Evolutionary conservation across 768 basidiomycete species (phyloP), one percentile per base, ranked within the genome.

Genomic region (Tremella fuciformis): DNA sequence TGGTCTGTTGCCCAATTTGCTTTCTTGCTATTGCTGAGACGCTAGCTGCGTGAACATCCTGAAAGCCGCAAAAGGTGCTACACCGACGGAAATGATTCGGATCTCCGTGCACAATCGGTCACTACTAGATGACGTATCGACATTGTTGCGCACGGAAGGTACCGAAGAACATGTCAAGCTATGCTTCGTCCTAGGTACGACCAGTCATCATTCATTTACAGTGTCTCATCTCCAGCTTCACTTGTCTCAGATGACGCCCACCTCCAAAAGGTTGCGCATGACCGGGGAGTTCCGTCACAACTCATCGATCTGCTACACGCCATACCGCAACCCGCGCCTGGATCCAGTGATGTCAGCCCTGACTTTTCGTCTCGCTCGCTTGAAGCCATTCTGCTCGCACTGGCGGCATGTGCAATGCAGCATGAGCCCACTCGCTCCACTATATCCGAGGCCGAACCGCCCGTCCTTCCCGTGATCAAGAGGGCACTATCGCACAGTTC

Each of bases 141-240:
- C 58, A 46, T 57, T 73, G 3, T 38, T 73, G 8, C 26, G 59
- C 21, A 57, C 50, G 3, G 71, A 73, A 39, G 55, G 39, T 0
- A n/a, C 57, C 16, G 74, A 73, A 46, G 81, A 75, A 16, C 80
- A 83, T 34, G 84, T 84, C 1, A 86, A 83, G 70, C 86, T 88
- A 0, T 90, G 89, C 70, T 88, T 87, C 69, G 82, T 86, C 15
- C 76, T 94, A 0, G 85, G 88, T 91, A 58, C 13, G 85, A 81
- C 3, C 26, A 11, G 29, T 54, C 9, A 15, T 21, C 39, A 8
- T 16, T 38, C 40, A 9, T 49, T 46, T n/a, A 15, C 49, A n/a
- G 49, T n/a, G n/a, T n/a, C 26, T 37, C 25, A n/a, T 19, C 15
- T 55, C 84, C 87, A 80, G 86, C 74, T 71, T 84, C 69, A 13